Evolutionary conservation across 345 rosid genomes (phyloP).

Genomic region (Eucalyptus regnans): DNA sequence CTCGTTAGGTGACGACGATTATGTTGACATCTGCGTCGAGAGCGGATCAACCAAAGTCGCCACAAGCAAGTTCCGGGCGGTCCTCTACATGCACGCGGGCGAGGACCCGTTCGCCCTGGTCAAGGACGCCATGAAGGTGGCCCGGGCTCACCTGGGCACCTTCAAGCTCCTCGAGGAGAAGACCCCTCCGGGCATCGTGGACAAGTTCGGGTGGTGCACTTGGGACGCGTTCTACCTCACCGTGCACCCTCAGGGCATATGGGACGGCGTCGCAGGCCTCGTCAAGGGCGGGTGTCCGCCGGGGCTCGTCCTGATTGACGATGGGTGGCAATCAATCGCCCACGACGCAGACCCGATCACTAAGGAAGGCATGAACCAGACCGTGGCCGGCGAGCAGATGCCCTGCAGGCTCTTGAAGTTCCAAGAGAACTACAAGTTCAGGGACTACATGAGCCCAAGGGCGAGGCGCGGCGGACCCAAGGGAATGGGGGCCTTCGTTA

Average conservation of each 20-base stretch:
- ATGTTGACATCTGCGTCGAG: conserved; percentile 23
- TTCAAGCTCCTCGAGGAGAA: conserved; percentile 35
- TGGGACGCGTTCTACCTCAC: conserved; percentile 45
- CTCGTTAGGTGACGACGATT: neutral
- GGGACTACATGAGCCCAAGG: conserved; percentile 47
- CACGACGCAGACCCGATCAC: conserved; percentile 66
- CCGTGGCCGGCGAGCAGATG: conserved; percentile 95
- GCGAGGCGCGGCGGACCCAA: conserved; percentile 1
- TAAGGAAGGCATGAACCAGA: conserved; percentile 58
- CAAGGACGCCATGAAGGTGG: conserved; percentile 24
- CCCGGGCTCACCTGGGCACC: conserved; percentile 17
- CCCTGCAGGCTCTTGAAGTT: conserved; percentile 81
- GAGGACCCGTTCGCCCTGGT: conserved; percentile 20
- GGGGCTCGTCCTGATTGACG: conserved; percentile 32
- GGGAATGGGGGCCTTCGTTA: conserved; percentile 81
- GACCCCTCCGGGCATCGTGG: conserved; percentile 24
- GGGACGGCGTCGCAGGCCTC: conserved; percentile 23
- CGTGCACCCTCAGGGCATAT: conserved; percentile 22
- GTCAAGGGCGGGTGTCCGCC: conserved; percentile 33
- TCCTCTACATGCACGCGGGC: conserved; percentile 16
- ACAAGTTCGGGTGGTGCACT: conserved; percentile 49
- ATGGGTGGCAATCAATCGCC: conserved; percentile 34
- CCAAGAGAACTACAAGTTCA: conserved; percentile 77
- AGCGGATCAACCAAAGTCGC: conserved; percentile 24
- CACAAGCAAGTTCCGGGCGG: conserved; percentile 3